These are phyloP conservation scores for Fusarium tupiense DNA, from an alignment of 2,329 filamentous ascomycete genomes.

Conservation along the genomic window DNA sequence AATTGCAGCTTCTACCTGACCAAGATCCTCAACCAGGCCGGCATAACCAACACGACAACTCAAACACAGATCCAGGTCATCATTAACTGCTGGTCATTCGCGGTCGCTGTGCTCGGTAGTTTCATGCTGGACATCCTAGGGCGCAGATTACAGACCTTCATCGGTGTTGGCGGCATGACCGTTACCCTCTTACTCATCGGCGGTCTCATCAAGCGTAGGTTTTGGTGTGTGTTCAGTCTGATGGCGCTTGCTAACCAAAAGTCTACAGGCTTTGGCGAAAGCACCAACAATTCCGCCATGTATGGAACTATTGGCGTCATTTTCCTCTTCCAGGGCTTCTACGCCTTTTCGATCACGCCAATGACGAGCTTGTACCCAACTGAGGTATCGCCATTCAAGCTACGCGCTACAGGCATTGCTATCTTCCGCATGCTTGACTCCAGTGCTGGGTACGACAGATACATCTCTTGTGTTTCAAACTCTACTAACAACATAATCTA, in stretches of 20 bases:
- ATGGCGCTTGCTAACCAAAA: neutral
- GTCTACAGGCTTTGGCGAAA: neutral
- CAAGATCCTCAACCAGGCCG: neutral
- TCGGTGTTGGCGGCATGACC: neutral
- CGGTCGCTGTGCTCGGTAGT: neutral
- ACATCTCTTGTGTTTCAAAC: accelerated
- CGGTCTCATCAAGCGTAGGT: neutral
- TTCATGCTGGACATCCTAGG: neutral
- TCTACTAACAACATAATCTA: neutral
- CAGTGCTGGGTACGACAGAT: neutral
- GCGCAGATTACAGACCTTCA: neutral
- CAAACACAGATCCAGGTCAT: neutral
- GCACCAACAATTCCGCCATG: neutral
- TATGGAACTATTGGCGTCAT: neutral
- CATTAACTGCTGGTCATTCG: neutral
- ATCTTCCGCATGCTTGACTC: constrained; percentile 6
- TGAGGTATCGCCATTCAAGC: neutral
- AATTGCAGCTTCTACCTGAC: neutral
- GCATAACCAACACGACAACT: neutral
- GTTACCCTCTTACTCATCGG: neutral
- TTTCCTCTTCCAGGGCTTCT: neutral
- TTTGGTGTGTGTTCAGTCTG: accelerated
- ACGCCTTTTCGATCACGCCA: neutral
- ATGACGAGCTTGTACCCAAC: constrained; percentile 2
- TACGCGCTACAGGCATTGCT: neutral